A percentile compares a stretch with the other conserved stretches of the same genome.
Conservation (phyloP, 345 rosid species). For the Gynandropsis gynandra region DNA sequence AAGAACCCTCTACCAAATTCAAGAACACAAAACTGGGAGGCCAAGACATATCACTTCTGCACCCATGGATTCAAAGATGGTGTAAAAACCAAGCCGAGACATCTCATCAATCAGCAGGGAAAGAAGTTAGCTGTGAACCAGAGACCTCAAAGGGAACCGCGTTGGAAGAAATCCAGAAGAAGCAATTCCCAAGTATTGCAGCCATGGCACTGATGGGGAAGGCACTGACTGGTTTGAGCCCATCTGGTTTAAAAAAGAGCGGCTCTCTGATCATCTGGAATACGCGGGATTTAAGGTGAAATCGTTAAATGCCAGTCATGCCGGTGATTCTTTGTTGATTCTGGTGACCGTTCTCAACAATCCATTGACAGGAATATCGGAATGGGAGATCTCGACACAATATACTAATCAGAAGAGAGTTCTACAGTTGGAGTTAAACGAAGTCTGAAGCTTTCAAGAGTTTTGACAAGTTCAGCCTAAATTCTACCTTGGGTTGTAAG, state of each 20-base stretch:
- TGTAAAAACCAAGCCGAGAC: slow-evolving; percentile 30
- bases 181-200: slow-evolving; percentile 76
- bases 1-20: slow-evolving; percentile 23
- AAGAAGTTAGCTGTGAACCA: slow-evolving; percentile 32
- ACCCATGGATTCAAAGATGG: slow-evolving; percentile 81
- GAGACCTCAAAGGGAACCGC: slow-evolving; percentile 27
- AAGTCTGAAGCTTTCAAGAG: too few species aligned
- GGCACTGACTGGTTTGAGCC: slow-evolving; percentile 55
- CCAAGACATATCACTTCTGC: slow-evolving; percentile 30
- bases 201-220: slow-evolving; percentile 99
- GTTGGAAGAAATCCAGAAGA: slow-evolving; percentile 31
- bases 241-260: slow-evolving; percentile 44
- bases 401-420: too few species aligned
- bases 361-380: too few species aligned
- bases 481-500: too few species aligned
- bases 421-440: too few species aligned
- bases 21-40: slow-evolving; percentile 25
- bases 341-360: too few species aligned
- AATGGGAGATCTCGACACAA: too few species aligned
- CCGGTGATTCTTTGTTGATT: too few species aligned
- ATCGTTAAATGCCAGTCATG: too few species aligned
- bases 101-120: slow-evolving; percentile 21
- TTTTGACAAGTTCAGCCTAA: too few species aligned
- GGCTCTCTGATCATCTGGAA: slow-evolving; percentile 64
- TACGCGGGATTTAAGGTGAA: slow-evolving; percentile 28